These are phyloP conservation scores for Brassica hybrid DNA, from an alignment of 441 rosid species.

Conservation along the genomic window DNA sequence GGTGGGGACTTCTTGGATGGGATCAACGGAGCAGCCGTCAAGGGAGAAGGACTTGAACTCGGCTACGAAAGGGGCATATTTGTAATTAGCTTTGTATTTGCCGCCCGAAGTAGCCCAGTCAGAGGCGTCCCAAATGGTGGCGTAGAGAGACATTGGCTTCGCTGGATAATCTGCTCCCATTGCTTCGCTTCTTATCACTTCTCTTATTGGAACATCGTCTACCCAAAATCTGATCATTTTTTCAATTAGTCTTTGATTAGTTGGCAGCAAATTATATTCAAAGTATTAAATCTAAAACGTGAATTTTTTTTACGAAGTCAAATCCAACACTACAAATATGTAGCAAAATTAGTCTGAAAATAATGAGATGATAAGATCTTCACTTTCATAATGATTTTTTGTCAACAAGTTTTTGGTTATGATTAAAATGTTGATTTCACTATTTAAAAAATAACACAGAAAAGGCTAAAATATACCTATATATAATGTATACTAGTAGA, in stretches of 20 bases:
- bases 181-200: too few species aligned
- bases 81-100: too few species aligned
- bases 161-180: too few species aligned
- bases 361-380: not conserved
- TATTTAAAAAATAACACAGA: not conserved
- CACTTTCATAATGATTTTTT: not conserved
- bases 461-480: not conserved
- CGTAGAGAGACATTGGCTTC: too few species aligned
- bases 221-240: too few species aligned
- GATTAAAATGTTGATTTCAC: not conserved
- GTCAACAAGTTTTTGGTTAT: not conserved
- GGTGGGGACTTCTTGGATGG: too few species aligned
- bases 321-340: not conserved
- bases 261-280: not conserved
- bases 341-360: not conserved
- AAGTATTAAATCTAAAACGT: not conserved
- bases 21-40: too few species aligned
- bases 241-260: conserved; percentile 48
- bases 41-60: too few species aligned
- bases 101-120: too few species aligned
- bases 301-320: not conserved
- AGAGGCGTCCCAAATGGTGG: too few species aligned
- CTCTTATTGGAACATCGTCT: too few species aligned
- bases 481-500: not conserved
- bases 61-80: too few species aligned